Base-by-base conservation (phyloP, 805 yeast genomes). In the Pichia manshurica region DNA sequence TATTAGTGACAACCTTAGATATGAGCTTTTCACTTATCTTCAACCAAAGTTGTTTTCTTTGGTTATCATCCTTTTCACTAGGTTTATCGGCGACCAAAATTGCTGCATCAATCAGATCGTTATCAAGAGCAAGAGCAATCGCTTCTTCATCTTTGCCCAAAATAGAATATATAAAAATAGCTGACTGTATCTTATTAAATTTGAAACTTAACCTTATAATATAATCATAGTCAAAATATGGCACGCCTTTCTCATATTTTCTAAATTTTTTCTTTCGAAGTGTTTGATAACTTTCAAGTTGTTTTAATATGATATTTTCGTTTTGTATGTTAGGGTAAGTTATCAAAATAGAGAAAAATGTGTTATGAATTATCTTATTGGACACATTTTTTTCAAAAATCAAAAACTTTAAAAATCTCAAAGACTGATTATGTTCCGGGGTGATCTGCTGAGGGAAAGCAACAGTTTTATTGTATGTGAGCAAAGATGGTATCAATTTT, bases 131-230 rank as follows among this genome's bases (percentile, higher is more conserved):
- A 47, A 93, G 62, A 42, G 73, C 72, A 32, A 90, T 79, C 0
- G 98, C 97, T 46, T 86, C 89, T 51, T 88, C 95, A 59, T 74
- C 86, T 40, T 85, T 71, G 4, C 74, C 78, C 64, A 87, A 65
- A 44, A 77, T 70, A 1, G 93, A 77, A 56, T 84, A 80, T n/a
- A 93, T 74, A 49, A 77, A 74, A 9, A 88, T 79, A 0, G 96
- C 89, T 1, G 90, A 75, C 50, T 78, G 78, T 43, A 73, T 69
- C 49, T 78, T 79, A 10, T 75, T 63, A 58, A 76, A 74, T 47
- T 74, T 75, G 43, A 85, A 71, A 56, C 95, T 85, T 28, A 89
- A 61, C 47, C 97, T 70, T 29, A 93, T 63, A 3, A 90, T 76
- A 55, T 85, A 87, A 54, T 87, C 88, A 1, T 80, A 67, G 58